Base-by-base conservation (phyloP, 805 yeast genomes). In the Naumovozyma baii region DNA sequence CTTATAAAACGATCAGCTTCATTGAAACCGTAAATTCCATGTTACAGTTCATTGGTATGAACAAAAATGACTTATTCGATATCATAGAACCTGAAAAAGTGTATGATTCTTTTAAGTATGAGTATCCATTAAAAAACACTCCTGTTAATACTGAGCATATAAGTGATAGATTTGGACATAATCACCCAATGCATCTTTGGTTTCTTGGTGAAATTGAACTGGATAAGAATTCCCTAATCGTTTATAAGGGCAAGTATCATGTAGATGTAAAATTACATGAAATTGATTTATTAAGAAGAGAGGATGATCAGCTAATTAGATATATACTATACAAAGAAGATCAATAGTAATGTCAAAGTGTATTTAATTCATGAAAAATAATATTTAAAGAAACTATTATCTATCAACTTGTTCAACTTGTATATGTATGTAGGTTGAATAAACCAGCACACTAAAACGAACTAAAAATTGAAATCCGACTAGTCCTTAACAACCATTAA, bases 201-300 rank as follows among this genome's bases (percentile, higher is more conserved):
- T 57, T 60, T 35, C 34, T 50, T 18, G 62, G 62, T 7, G 58
- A 57, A 38, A 41, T 60, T 35, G 42, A 46, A 16, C 29, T 60
- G 18, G 46, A 46, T 20, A 40, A 46, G 12, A 46, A 50, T 19
- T 47, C 56, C 1, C 30, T 43, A 26, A 44, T 59, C 18, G 48
- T 55, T 4, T 60, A 48, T 43, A 54, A 49, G 33, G 64, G 63
- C 8, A 51, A 52, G 29, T 59, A 48, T 38, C 62, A 59, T 36
- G 52, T 57, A 15, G 59, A 59, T 39, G 53, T 54, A 19, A 52
- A 50, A 31, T 37, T 60, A 33, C 48, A 52, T 22, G 55, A 54
- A 38, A 52, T 60, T n/a, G 54, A 51, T 36, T 46, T 60, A 15
- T 36, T 57, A 34, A 44, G 59, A 22, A 45, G 44, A 25, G 62